Evolutionary conservation across 768 basidiomycete genomes (phyloP), one percentile per base, ranked within the genome.

Genomic region (Chalciporus chontae): DNA sequence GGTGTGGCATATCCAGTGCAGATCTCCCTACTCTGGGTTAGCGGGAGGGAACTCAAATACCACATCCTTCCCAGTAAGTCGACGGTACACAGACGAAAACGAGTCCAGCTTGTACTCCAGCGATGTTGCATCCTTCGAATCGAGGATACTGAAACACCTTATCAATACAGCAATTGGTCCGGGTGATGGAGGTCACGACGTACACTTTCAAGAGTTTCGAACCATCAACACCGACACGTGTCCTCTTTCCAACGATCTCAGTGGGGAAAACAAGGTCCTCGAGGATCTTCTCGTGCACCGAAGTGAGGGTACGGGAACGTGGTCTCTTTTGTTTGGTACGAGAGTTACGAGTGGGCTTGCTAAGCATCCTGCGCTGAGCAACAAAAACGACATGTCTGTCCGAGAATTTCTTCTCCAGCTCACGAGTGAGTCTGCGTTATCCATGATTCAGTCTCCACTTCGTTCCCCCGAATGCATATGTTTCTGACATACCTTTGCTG

Each of bases 91-190:
- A 37, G 92, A 94, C 43, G 94, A 89, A 79, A 98, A 99, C 56
- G 94, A 95, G 77, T 99, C 96, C 62, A 98, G 82, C 83, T 99
- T 99, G 88, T 99, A 97, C 80, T 98, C 96, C 69, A 98, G 80
- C 65, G 92, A 90, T 70, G 94, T 98, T 49, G 93, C 84, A 69
- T 99, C 96, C 73, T 98, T 98, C 58, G 92, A 78, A 79, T 99
- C 96, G 59, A 99, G 87, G 79, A 94, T 87, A 60, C 95, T 98
- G 52, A 26, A 17, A 26, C 43, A 45, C 13, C 52, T 29, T 42
- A 38, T 66, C 45, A 67, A 61, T 45, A 51, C 44, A 50, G 47
- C 31, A 14, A 15, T 6, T 24, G 50, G 36, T 11, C 45, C 37
- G 43, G 56, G 42, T 45, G 61, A 44, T 42, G 24, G 15, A 47